phyloP scores from a whole-genome alignment of 2,329 filamentous ascomycete species.

The Chaetomium strumarium region DNA sequence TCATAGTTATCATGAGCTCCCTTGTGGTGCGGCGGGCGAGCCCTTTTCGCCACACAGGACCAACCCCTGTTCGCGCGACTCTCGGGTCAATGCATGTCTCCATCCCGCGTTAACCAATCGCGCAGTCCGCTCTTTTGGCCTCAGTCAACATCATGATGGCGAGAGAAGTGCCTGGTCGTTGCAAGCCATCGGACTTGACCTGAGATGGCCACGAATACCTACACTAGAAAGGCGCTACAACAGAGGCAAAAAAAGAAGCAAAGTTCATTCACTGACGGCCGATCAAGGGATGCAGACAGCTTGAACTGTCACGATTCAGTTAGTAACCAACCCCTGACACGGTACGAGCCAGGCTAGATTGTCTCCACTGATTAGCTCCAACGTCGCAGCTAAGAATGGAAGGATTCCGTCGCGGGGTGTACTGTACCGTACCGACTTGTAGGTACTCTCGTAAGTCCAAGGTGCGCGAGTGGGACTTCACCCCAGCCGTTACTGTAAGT shows the following conservation, averaged over 20 bases:
- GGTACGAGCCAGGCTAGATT: not conserved
- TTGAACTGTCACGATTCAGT: not conserved
- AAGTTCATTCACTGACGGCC: not conserved
- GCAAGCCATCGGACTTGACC: too few species aligned
- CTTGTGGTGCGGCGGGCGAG: constrained; percentile 15
- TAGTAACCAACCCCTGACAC: not conserved
- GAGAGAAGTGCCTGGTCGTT: not conserved
- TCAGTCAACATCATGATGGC: constrained; percentile 1
- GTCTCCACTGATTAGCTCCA: not conserved
- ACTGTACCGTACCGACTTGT: not conserved
- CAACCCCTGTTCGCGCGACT: constrained; percentile 6
- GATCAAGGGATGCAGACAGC: constrained; percentile 5
- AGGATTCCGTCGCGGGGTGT: not conserved
- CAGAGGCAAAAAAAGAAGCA: not conserved
- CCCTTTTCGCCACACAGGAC: constrained; percentile 19
- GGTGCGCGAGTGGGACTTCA: too few species aligned
- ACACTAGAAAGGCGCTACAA: not conserved
- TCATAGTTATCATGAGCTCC: constrained; percentile 2
- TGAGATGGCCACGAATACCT: too few species aligned
- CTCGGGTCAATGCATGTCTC: constrained; percentile 1
- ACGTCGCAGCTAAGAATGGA: not conserved
- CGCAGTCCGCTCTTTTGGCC: not conserved
- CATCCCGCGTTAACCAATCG: constrained; percentile 9
- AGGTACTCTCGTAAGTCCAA: too few species aligned
- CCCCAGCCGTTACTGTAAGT: too few species aligned